These are phyloP conservation scores for Acacia confusa DNA, from an alignment of 306 rosid species.

Conservation along the genomic window DNA sequence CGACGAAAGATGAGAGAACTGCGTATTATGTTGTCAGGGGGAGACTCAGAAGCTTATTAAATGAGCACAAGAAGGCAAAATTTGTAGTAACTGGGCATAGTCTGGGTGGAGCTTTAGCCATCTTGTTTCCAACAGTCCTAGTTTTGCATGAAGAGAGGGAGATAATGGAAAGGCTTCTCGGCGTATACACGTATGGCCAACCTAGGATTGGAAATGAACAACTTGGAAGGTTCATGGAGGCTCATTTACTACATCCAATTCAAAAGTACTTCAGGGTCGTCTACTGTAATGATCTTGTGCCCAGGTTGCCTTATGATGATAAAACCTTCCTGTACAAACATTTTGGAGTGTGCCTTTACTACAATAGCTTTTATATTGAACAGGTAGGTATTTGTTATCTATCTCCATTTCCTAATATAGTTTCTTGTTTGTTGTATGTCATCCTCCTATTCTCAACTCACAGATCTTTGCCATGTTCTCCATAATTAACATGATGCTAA, in stretches of 20 bases:
- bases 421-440: constrained; percentile 8
- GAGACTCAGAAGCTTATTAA: constrained; percentile 52
- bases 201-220: constrained; percentile 66
- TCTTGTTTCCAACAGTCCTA: constrained; percentile 65
- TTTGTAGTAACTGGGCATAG: constrained; percentile 81
- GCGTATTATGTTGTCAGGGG: constrained; percentile 58
- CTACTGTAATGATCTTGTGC: constrained; percentile 79
- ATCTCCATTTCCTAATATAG: background rate
- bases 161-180: constrained; percentile 59
- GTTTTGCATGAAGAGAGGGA: constrained; percentile 59
- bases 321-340: constrained; percentile 67
- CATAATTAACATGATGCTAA: background rate
- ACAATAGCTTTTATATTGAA: constrained; percentile 55
- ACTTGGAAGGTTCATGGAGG: constrained; percentile 67
- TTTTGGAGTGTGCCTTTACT: constrained; percentile 76
- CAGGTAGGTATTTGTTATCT: constrained; percentile 41
- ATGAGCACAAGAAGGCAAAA: constrained; percentile 70
- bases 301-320: constrained; percentile 77
- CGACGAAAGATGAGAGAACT: constrained; percentile 40
- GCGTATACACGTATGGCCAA: constrained; percentile 80
- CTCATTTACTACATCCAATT: constrained; percentile 44
- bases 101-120: constrained; percentile 78
- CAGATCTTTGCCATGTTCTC: background rate
- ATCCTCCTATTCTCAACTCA: background rate
- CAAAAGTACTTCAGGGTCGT: constrained; percentile 74